phyloP scores from a whole-genome alignment of 306 rosid species.

The Alnus rubra region DNA sequence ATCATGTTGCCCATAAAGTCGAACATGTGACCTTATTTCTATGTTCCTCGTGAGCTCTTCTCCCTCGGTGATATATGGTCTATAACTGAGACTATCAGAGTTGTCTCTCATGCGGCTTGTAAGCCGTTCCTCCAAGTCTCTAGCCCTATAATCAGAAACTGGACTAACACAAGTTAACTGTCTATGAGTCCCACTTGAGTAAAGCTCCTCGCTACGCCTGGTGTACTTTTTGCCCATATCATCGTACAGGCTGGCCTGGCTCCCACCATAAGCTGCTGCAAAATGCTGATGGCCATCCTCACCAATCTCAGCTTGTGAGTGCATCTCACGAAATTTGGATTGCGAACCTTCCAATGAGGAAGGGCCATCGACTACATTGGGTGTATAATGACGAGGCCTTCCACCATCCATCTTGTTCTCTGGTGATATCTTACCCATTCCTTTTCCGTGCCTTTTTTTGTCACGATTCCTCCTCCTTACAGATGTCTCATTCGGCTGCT shows the following conservation, averaged over 20 bases:
- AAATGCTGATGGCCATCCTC: constrained; percentile 25
- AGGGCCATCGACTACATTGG: constrained; percentile 20
- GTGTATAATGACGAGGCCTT: constrained; percentile 12
- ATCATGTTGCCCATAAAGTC: constrained; percentile 39
- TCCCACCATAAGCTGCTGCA: constrained; percentile 29
- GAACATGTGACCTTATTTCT: constrained; percentile 36
- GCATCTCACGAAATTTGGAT: constrained; percentile 23
- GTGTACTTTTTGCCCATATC: constrained; percentile 17
- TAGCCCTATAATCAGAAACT: constrained; percentile 31
- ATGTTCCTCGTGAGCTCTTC: constrained; percentile 33
- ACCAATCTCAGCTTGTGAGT: constrained; percentile 33
- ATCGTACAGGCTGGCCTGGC: not conserved
- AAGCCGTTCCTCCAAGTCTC: constrained; percentile 37
- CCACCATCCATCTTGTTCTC: constrained; percentile 25
- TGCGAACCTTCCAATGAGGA: constrained; percentile 25
- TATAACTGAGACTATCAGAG: constrained; percentile 28
- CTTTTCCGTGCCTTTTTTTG: constrained; percentile 28
- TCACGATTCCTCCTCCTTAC: constrained; percentile 32
- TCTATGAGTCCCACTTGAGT: constrained; percentile 13
- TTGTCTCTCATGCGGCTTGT: not conserved
- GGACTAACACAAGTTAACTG: constrained; percentile 30
- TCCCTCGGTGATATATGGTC: constrained; percentile 29
- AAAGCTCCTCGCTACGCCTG: constrained; percentile 17
- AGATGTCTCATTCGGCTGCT: constrained; percentile 34
- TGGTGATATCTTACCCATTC: constrained; percentile 28